Conservation (phyloP, 1,284 basidiomycete species). For the Leccinum proliferum region DNA sequence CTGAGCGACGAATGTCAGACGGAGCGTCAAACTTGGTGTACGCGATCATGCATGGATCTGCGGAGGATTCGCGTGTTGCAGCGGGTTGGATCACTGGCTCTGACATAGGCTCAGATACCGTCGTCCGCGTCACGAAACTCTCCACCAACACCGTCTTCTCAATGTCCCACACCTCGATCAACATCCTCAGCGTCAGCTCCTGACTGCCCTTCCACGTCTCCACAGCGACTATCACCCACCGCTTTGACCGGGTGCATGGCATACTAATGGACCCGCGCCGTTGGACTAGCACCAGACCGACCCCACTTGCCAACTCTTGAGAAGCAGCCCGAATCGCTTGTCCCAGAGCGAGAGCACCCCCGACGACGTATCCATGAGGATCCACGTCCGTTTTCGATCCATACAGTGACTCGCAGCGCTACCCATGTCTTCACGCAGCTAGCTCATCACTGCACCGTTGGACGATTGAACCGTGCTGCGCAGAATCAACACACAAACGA, state of each 20-base stretch:
- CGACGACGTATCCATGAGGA: slow-evolving; percentile 80
- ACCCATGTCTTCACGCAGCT: no score
- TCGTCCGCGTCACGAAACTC: slow-evolving; percentile 53
- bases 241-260: slow-evolving; percentile 77
- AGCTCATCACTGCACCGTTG: no score
- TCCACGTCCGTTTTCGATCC: slow-evolving; percentile 81
- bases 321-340: slow-evolving; percentile 84
- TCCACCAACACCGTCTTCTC: slow-evolving; percentile 66
- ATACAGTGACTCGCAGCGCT: slow-evolving; percentile 40
- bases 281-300: slow-evolving; percentile 44
- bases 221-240: slow-evolving; percentile 84
- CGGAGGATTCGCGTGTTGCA: no score
- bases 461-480: no score
- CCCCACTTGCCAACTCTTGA: slow-evolving; percentile 83
- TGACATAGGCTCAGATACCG: slow-evolving; percentile 38
- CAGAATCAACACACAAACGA: no score
- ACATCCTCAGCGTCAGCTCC: slow-evolving; percentile 38
- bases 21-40: no score
- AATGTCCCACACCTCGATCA: slow-evolving; percentile 80
- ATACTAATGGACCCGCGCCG: slow-evolving; percentile 63
- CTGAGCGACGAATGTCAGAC: no score
- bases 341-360: slow-evolving; percentile 92
- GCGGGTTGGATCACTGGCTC: slow-evolving; percentile 24
- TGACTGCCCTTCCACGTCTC: slow-evolving; percentile 44
- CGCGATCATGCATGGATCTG: no score